Percentiles rank a stretch among this genome's conserved stretches.
These are phyloP conservation scores for Boletus rubropictus DNA, from an alignment of 768 basidiomycete genomes.

Conservation along the genomic window DNA sequence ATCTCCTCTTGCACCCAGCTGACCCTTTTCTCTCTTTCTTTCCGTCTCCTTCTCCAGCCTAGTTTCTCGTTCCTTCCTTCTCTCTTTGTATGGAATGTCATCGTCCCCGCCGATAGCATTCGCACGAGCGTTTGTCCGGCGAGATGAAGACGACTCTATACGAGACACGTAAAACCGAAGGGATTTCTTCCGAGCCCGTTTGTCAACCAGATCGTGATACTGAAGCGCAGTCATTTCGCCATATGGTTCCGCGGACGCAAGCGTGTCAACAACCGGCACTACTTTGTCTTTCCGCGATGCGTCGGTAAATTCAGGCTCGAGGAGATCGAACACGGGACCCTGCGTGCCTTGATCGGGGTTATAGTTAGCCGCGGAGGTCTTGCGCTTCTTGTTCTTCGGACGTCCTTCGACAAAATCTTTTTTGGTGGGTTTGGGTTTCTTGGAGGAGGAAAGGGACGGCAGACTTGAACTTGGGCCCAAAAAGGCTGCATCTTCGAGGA, in stretches of 20 bases:
- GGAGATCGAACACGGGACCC: constrained; percentile 62
- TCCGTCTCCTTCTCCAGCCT: constrained; percentile 45
- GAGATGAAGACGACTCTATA: constrained; percentile 75
- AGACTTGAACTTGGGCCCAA: constrained; percentile 8
- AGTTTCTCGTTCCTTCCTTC: constrained; percentile 56
- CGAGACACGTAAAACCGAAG: constrained; percentile 91
- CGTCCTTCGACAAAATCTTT: constrained; percentile 15
- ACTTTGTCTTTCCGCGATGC: constrained; percentile 20
- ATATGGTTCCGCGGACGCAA: constrained; percentile 36
- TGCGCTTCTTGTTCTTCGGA: constrained; percentile 59
- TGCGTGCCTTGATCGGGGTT: constrained; percentile 17
- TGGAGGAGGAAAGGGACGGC: constrained; percentile 1
- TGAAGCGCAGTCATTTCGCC: constrained; percentile 72
- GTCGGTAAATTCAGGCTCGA: constrained; percentile 58
- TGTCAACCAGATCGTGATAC: constrained; percentile 74
- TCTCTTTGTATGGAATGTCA: constrained; percentile 85
- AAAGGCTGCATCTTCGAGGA: constrained; percentile 48
- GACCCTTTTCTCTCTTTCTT: constrained; percentile 28
- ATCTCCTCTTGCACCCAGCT: constrained; percentile 49
- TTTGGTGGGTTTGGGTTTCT: constrained; percentile 4
- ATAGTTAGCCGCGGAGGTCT: constrained; percentile 29
- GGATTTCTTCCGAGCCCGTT: constrained; percentile 71
- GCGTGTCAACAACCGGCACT: constrained; percentile 4
- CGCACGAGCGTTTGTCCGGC: constrained; percentile 67
- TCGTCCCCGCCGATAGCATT: constrained; percentile 84